phyloP scores from a whole-genome alignment of 2,329 filamentous ascomycete genomes.

The Davidsoniella australis region DNA sequence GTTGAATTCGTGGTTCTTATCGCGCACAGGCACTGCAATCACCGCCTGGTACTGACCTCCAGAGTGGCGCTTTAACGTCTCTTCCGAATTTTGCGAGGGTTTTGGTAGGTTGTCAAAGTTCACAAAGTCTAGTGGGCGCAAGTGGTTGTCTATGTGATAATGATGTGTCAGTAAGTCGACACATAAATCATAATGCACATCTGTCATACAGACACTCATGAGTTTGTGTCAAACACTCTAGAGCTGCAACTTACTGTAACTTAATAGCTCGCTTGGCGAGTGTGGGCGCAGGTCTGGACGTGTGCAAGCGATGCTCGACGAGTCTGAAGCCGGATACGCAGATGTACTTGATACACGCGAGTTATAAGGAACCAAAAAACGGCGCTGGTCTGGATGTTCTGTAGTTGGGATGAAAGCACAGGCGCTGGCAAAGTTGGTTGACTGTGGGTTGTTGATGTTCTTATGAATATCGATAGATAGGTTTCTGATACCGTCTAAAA shows the following conservation, averaged over 20 bases:
- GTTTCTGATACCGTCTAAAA: slow-evolving; percentile 11
- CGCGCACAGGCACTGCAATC: slow-evolving; percentile 10
- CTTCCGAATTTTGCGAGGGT: slow-evolving; percentile 1
- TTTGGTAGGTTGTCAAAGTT: slow-evolving; percentile 4
- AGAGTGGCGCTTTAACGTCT: slow-evolving; percentile 5
- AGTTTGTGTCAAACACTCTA: no score
- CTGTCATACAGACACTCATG: neutral
- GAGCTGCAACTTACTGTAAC: slow-evolving; percentile 5
- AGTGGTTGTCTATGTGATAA: slow-evolving; percentile 1
- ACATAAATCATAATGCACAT: no score
- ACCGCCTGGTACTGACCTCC: slow-evolving; percentile 13
- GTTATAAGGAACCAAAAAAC: slow-evolving; percentile 4
- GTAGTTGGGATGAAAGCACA: no score
- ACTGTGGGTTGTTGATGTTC: neutral
- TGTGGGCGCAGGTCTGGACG: slow-evolving; percentile 4
- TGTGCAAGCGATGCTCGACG: no score
- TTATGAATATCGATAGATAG: slow-evolving; percentile 7
- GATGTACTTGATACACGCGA: no score
- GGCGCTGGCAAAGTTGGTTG: no score
- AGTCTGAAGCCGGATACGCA: no score
- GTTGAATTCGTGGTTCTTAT: slow-evolving; percentile 9
- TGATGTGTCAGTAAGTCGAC: neutral
- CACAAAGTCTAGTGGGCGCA: slow-evolving; percentile 2
- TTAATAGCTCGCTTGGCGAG: slow-evolving; percentile 10
- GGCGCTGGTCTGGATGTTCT: no score